Base-by-base conservation (phyloP, 2,329 filamentous ascomycete genomes). In the Neofusicoccum sp. region DNA sequence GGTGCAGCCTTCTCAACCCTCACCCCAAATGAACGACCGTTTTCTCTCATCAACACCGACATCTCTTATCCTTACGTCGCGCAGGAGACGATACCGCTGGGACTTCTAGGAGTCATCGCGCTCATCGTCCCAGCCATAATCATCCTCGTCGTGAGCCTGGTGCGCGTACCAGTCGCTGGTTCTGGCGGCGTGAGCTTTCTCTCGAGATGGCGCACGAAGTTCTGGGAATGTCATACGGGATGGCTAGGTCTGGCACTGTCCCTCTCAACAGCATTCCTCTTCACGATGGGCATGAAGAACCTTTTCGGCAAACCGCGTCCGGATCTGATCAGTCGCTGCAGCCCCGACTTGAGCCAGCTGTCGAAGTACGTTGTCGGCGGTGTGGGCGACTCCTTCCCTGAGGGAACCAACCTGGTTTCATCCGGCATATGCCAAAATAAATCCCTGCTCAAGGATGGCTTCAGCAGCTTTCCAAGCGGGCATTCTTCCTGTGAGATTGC, bases 211-310 rank as follows among this genome's bases (percentile, higher is more conserved):
- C 86, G 85, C 73, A 85, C 91, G 67, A 97, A 94, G 78, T 75
- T 97, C 1, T 97, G 93, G 93, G 93, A 97, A 76, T 87, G 91
- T 74, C 92, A 97, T 73, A 74, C 87, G 2, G 92, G 91, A 64
- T 92, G 89, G 87, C 86, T 97, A 70, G 93, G 93, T 0, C 83
- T 97, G 3, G 91, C 83, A 1, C 80, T 97, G 22, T 87, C 90
- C 2, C 80, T 92, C 7, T 87, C 88, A 2, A 82, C 86, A 1
- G 85, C 90, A 4, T 95, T 90, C 80, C 87, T 95, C 76, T 87
- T 96, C 69, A 94, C 93, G 0, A 88, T 91, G 69, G 91, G 89
- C 54, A 87, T 96, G 82, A 97, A 97, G 83, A 92, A 85, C 61
- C 68, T 89, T 2, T 83, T 87, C 66, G 87, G 87, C 37, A 88